Evolutionary conservation across 345 rosid species (phyloP), one percentile per base, ranked within the genome.

Genomic region (Bruguiera parviflora): DNA sequence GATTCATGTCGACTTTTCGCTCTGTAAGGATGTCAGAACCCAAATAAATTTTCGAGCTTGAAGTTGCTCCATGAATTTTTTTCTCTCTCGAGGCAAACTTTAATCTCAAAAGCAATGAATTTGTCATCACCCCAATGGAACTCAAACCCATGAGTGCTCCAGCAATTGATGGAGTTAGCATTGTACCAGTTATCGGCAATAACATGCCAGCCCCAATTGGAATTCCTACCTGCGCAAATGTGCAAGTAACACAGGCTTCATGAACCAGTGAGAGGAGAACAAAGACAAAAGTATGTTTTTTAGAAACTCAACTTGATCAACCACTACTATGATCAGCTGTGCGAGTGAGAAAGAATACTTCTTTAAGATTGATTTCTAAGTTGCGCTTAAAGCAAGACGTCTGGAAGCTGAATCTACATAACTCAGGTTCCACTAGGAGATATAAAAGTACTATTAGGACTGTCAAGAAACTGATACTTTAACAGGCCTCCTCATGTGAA

Each of bases 121-220:
- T 91, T 55, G 96, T 79, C 97, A 89, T 88, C 73, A 91, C 98
- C 7, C 98, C 98, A 0, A 94, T 74, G 21, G 98, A 94, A 80
- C 98, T 94, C 64, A 94, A 79, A 72, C 98, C 97, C 98, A 94
- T 94, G 13, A 91, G 95, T 47, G 90, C 98, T 66, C 98, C 97
- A 0, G 98, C 97, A 33, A 94, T 94, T 33, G 97, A 94, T 64
- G 98, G 98, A 58, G 96, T 94, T 71, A 94, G 84, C 76, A 89
- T 87, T 31, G 92, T 89, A 67, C 98, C 98, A 0, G 92, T 89
- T 27, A 87, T 2, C 7, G 98, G 98, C 52, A 94, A 82, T 75
- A 94, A 75, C 80, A 84, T 72, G 58, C 98, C 98, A 9, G 98
- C 98, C 19, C 97, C 98, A 56, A 93, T 82, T 2, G 98, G 97